Evolutionary conservation across 306 rosid species (phyloP), one percentile per base, ranked within the genome.

Genomic region (Quercus suber): DNA sequence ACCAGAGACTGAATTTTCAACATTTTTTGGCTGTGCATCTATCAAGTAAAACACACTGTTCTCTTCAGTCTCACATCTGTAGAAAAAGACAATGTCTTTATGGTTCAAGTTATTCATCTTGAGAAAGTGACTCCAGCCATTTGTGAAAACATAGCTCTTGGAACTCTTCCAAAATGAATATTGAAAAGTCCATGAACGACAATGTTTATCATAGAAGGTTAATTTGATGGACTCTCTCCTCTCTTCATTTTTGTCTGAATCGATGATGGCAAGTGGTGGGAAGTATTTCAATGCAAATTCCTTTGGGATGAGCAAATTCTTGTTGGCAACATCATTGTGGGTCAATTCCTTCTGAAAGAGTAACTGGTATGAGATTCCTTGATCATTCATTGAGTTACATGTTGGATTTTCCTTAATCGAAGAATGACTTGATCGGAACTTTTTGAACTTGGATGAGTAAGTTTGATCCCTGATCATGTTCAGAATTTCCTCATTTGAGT

Each of bases 101-200:
- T 23, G 70, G n/a, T 78, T 56, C 75, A 78, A 73, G 56, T 78
- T 69, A 56, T 55, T 20, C 76, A 23, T 69, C 75, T 18, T 19
- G 15, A 69, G 33, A 70, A 78, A 78, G 27, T 57, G 59, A 30
- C 76, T 53, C 70, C 81, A 78, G 43, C 81, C 81, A 35, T 13
- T 41, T 23, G 76, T 56, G 19, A 58, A 18, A 2, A 70, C 18
- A 41, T 55, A 69, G 15, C 49, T 55, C 12, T 17, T 10, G 0
- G 51, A 37, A 18, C 19, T 19, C 33, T 18, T 65, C 60, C 81
- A 78, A 58, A 56, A 78, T 10, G 81, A 70, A 56, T 59, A 78
- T 51, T 57, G 58, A 43, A 78, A 57, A 15, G 18, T 70, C 76
- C 70, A 78, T 23, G 76, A 57, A 27, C 8, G 49, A 12, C 37